Evolutionary conservation across 1,284 basidiomycete genomes (phyloP).

Genomic region (Cryptococcus sp.): DNA sequence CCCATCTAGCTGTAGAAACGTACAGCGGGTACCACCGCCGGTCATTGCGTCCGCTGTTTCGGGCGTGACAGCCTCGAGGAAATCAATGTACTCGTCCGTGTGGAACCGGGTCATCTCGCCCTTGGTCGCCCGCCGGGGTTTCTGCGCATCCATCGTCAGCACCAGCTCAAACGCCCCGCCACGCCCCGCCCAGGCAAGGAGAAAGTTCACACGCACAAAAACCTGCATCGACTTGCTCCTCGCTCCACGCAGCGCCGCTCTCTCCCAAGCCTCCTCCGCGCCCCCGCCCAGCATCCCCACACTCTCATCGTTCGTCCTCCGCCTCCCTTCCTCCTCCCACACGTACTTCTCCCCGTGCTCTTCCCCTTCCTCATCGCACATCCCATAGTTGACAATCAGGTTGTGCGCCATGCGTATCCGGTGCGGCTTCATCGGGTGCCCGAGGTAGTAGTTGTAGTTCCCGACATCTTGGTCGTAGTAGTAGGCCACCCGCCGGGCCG

Average conservation of each 20-base stretch:
- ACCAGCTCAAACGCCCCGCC: too few relatives aligned
- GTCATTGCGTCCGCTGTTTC: conserved; percentile 82
- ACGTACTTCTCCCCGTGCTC: conserved; percentile 27
- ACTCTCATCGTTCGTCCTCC: conserved; percentile 28
- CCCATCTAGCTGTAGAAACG: conserved; percentile 47
- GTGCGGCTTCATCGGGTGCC: conserved; percentile 94
- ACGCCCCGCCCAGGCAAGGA: not conserved
- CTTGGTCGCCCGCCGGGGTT: conserved; percentile 73
- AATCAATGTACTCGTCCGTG: conserved; percentile 96
- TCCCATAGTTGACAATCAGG: conserved; percentile 81
- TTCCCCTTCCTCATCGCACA: conserved; percentile 50
- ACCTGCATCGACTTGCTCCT: conserved; percentile 70
- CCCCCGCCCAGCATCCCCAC: conserved; percentile 2
- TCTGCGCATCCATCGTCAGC: conserved; percentile 51
- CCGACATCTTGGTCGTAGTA: conserved; percentile 46
- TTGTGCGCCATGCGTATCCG: conserved; percentile 91
- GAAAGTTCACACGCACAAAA: conserved; percentile 58
- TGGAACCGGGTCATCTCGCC: conserved; percentile 89
- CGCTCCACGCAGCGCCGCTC: conserved; percentile 30
- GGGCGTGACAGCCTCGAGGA: conserved; percentile 80
- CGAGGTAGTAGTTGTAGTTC: conserved; percentile 70
- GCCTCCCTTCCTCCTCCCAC: conserved; percentile 23
- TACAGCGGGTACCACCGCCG: conserved; percentile 76
- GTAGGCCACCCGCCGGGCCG: conserved; percentile 31
- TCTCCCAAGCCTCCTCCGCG: conserved; percentile 29